A percentile compares a stretch with the other conserved stretches of the same genome.
Evolutionary conservation across 805 yeast genomes (phyloP).

Genomic region (Starmerella davenportii): DNA sequence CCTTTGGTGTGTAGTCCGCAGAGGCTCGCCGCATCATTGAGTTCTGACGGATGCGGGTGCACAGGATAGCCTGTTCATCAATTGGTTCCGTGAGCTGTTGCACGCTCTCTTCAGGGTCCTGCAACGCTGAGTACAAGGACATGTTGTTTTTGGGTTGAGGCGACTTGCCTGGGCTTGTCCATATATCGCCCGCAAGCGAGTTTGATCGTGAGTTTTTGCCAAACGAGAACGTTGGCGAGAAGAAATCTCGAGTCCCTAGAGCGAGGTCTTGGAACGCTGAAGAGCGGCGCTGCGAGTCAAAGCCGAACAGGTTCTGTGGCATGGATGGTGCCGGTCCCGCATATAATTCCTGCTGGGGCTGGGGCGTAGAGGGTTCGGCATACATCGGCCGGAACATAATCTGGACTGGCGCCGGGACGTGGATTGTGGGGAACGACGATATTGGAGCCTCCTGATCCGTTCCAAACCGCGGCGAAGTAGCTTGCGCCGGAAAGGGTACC

Average conservation of each 20-base stretch:
- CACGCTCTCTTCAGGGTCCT: not conserved
- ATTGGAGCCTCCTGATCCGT: not conserved
- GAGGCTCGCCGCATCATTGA: constrained; percentile 7
- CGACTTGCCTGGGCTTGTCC: not conserved
- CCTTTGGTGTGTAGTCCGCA: constrained; percentile 5
- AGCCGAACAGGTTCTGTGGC: not conserved
- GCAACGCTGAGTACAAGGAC: not conserved
- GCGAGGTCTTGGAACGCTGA: not conserved
- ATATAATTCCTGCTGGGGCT: not conserved
- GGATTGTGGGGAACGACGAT: not conserved
- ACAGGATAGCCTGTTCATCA: constrained; percentile 6
- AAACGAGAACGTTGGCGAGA: not conserved
- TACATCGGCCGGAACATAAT: constrained; percentile 11
- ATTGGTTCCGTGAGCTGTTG: not conserved
- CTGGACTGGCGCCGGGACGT: constrained; percentile 12
- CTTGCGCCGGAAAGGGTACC: not conserved
- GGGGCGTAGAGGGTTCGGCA: constrained; percentile 10
- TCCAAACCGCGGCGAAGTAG: not conserved
- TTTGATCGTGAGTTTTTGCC: constrained; percentile 7
- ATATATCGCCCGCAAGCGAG: constrained; percentile 4
- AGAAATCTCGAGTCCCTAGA: not conserved
- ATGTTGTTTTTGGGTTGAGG: not conserved
- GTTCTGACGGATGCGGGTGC: constrained; percentile 7
- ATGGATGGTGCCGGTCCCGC: not conserved
- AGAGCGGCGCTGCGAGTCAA: not conserved